Percentiles rank a stretch among this genome's conserved stretches.
Evolutionary conservation across 2,329 filamentous ascomycete species (phyloP).

Genomic region (Aspergillus sp.): DNA sequence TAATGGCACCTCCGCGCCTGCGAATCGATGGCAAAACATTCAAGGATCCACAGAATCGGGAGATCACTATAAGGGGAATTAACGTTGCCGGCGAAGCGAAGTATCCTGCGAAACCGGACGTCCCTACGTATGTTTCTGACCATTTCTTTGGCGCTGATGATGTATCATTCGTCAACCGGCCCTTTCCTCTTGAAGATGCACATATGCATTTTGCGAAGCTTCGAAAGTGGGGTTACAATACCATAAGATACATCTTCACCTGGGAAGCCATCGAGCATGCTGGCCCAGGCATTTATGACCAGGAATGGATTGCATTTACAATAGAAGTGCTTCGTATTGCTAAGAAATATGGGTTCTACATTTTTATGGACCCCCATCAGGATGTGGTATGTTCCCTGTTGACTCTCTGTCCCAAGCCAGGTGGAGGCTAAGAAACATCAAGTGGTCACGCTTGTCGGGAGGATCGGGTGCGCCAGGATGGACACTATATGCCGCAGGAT

Average conservation of each 20-base stretch:
- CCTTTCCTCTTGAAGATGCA: constrained; percentile 76
- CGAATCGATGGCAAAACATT: constrained; percentile 81
- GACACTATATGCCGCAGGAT: constrained; percentile 89
- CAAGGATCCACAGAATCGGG: constrained; percentile 70
- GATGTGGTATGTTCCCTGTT: constrained; percentile 65
- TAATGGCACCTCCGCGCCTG: constrained; percentile 69
- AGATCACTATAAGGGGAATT: constrained; percentile 86
- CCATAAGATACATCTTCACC: constrained; percentile 92
- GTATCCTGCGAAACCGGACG: constrained; percentile 71
- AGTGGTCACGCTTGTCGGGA: constrained; percentile 92
- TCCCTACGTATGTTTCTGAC: constrained; percentile 69
- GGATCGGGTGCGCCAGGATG: constrained; percentile 95
- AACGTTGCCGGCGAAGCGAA: constrained; percentile 90
- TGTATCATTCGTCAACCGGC: constrained; percentile 79
- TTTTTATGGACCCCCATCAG: constrained; percentile 99
- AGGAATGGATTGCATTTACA: constrained; percentile 87
- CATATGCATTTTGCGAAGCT: constrained; percentile 79
- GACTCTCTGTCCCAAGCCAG: background rate
- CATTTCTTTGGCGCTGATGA: constrained; percentile 89
- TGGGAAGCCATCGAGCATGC: constrained; percentile 98
- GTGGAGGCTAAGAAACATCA: constrained; percentile 21
- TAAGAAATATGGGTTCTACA: constrained; percentile 85
- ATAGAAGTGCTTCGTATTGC: constrained; percentile 76
- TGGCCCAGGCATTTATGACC: constrained; percentile 86
- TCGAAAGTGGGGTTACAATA: constrained; percentile 89